Conservation (phyloP, 1,139 yeast genomes). For the Waltiozyma sp. region DNA sequence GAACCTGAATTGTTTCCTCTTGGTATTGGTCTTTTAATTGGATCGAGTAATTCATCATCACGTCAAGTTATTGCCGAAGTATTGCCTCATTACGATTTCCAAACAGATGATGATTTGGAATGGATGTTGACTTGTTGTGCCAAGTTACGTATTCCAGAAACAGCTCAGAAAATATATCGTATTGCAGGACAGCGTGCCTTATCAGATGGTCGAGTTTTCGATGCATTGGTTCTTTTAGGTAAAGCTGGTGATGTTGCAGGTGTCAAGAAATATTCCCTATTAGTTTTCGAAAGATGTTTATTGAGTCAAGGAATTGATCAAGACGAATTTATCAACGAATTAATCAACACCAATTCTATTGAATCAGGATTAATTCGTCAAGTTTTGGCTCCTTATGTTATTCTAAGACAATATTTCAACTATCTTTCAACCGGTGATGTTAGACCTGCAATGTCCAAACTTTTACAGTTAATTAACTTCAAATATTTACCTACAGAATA, state of each 20-base stretch:
- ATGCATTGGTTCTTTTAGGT: slow-evolving; percentile 59
- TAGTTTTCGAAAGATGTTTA: slow-evolving; percentile 49
- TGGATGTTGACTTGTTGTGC: slow-evolving; percentile 61
- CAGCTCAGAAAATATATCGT: slow-evolving; percentile 41
- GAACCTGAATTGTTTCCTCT: slow-evolving; percentile 47
- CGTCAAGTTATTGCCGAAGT: slow-evolving; percentile 44
- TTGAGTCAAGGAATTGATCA: slow-evolving; percentile 41
- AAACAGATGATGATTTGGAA: slow-evolving; percentile 65
- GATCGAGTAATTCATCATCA: slow-evolving; percentile 28
- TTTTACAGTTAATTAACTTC: slow-evolving; percentile 50
- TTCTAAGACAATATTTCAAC: slow-evolving; percentile 39
- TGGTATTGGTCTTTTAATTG: slow-evolving; percentile 46
- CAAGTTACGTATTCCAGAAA: slow-evolving; percentile 35
- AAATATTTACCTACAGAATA: slow-evolving; percentile 52
- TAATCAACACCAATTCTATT: slow-evolving; percentile 25
- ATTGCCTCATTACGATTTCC: slow-evolving; percentile 49
- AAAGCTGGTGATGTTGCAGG: slow-evolving; percentile 46
- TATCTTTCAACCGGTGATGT: slow-evolving; percentile 19
- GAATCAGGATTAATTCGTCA: slow-evolving; percentile 51
- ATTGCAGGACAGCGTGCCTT: slow-evolving; percentile 21
- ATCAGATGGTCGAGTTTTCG: slow-evolving; percentile 32
- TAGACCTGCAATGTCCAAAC: slow-evolving; percentile 23
- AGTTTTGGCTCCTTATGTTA: slow-evolving; percentile 65
- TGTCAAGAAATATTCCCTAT: slow-evolving; percentile 34
- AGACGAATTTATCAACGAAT: slow-evolving; percentile 43